These are phyloP conservation scores for Dianthus caryophyllus DNA, from an alignment of 148 eudicot genomes.

Conservation along the genomic window DNA sequence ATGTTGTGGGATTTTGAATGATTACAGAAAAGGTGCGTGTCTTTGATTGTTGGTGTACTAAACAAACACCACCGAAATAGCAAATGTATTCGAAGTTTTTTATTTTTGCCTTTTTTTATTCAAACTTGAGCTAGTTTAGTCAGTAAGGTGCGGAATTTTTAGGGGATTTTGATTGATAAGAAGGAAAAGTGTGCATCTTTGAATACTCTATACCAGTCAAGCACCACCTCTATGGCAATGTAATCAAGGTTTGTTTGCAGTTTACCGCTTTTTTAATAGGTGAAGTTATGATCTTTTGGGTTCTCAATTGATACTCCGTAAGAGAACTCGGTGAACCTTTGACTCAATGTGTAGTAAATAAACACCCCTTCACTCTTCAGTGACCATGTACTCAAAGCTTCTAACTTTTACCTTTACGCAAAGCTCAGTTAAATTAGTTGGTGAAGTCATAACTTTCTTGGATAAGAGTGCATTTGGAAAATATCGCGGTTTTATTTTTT, in stretches of 20 bases:
- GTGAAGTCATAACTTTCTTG: no score
- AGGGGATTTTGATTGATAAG: no score
- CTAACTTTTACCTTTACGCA: background rate
- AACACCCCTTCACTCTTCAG: no score
- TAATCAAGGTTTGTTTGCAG: background rate
- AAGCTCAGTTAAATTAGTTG: background rate
- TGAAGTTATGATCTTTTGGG: background rate
- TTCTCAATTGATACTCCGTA: no score
- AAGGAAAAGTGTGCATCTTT: background rate
- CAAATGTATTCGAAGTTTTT: background rate
- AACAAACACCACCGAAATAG: background rate
- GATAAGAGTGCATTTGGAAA: no score
- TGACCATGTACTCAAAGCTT: no score
- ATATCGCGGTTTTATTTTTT: no score
- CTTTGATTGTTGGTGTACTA: background rate
- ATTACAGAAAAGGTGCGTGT: no score
- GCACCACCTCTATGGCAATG: background rate
- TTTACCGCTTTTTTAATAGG: background rate
- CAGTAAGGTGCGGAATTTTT: background rate
- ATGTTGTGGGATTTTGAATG: background rate
- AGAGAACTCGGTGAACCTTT: no score
- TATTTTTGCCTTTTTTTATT: background rate
- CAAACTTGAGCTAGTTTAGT: background rate
- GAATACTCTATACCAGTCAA: background rate
- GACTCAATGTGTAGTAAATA: no score